Evolutionary conservation across 768 basidiomycete genomes (phyloP).

Genomic region (Trametes gibbosa): DNA sequence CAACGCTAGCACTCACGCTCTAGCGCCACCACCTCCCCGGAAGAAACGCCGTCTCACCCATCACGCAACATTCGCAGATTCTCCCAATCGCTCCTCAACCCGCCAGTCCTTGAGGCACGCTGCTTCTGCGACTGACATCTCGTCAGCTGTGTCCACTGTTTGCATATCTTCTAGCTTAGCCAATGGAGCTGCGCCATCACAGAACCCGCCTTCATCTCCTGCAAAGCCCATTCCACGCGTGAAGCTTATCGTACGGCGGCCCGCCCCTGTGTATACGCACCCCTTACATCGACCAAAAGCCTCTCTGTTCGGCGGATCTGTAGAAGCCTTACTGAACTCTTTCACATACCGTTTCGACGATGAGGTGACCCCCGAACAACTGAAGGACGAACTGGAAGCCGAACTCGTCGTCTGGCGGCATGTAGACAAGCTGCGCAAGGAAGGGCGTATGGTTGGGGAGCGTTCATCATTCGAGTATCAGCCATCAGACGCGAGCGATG

Average conservation of each 20-base stretch:
- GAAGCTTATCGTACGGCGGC: slow-evolving; percentile 63
- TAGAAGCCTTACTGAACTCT: slow-evolving; percentile 58
- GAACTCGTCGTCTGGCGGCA: slow-evolving; percentile 45
- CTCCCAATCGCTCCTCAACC: not conserved
- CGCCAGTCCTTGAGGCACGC: not conserved
- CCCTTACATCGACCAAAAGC: slow-evolving; percentile 64
- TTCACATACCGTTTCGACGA: slow-evolving; percentile 54
- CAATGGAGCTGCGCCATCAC: not conserved
- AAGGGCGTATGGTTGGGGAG: slow-evolving; percentile 39
- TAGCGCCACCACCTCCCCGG: slow-evolving; percentile 2
- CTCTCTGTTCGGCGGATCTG: slow-evolving; percentile 50
- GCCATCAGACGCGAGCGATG: slow-evolving; percentile 36
- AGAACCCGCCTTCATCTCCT: slow-evolving; percentile 7
- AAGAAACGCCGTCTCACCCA: slow-evolving; percentile 21
- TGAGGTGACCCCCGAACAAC: slow-evolving; percentile 40
- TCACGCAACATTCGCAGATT: not conserved
- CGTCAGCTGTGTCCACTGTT: not conserved
- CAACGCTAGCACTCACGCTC: not conserved
- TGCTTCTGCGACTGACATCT: not conserved
- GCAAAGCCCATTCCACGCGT: slow-evolving; percentile 53
- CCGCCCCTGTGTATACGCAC: slow-evolving; percentile 58
- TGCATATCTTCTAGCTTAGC: not conserved
- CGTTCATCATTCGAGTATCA: slow-evolving; percentile 9
- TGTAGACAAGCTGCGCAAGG: slow-evolving; percentile 41
- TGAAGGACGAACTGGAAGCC: slow-evolving; percentile 38